Evolutionary conservation across 768 basidiomycete genomes (phyloP), one percentile per base, ranked within the genome.

Genomic region (Kwoniella sp.): DNA sequence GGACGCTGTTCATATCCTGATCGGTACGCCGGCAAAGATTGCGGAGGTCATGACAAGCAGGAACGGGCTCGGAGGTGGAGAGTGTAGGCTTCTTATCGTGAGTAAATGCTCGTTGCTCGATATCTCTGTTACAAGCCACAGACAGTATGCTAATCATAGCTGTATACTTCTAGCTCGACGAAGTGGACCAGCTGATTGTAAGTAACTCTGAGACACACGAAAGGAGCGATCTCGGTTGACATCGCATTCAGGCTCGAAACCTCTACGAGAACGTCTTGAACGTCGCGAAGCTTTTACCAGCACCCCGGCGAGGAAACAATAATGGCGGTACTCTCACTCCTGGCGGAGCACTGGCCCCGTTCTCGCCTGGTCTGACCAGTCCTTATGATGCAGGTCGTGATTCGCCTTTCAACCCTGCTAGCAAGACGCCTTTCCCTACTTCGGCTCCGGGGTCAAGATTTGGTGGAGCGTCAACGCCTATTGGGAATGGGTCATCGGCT

Each of bases 21-120:
- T 95, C 72, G 96, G 96, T 33, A 98, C 96, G 1, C 96, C 96
- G 12, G 96, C 96, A 76, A 94, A 95, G 81, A 82, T 99, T 17
- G 88, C 95, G 75, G 91, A 94, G 49, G 84, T 98, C 26, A 93
- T 99, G 75, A 90, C 90, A 2, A 81, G 86, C 13, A 83, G 90
- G 24, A 88, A 90, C 33, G 91, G 90, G 15, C 83, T 95, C 57
- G 74, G 83, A 15, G 92, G 92, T 26, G 84, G 87, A 13, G 92
- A 94, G 76, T 91, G 97, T 58, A 86, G 92, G 49, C 90, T 98
- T 83, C 84, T 99, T 59, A 91, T 97, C 36, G 78, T 79, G 51
- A 66, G 78, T 72, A 4, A 9, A n/a, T 21, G 19, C 54, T 25
- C 8, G 13, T 24, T 22, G n/a, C 36, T 55, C 5, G 44, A 13